Conservation (phyloP, 108 stramenopile genomes). For the Pseudonitzschia multistriata region DNA sequence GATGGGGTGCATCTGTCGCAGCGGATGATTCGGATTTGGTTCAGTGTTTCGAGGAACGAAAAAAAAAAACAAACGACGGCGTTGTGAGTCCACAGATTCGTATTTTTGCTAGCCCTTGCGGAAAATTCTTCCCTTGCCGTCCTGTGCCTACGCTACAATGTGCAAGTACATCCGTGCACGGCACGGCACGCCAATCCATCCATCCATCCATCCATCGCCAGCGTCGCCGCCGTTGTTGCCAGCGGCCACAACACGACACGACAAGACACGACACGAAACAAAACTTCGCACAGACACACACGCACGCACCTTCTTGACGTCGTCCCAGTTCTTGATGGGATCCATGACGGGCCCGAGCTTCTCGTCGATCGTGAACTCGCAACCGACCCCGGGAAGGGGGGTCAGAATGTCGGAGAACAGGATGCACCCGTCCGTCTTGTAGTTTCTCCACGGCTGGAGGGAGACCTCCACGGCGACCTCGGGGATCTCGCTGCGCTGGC, state of each 20-base stretch:
- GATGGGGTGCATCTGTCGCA: constrained; percentile 72
- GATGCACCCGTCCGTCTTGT: constrained; percentile 96
- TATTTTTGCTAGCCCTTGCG: no score
- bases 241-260: no score
- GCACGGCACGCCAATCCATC: no score
- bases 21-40: not conserved
- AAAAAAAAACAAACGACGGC: not conserved
- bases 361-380: constrained; percentile 95
- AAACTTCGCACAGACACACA: not conserved
- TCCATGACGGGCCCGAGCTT: constrained; percentile 79
- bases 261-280: not conserved
- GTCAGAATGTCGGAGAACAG: constrained; percentile 98
- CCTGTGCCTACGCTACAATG: no score
- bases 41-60: not conserved
- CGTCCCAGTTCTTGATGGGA: constrained; percentile 78
- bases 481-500: constrained; percentile 93
- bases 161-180: no score
- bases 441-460: constrained; percentile 94
- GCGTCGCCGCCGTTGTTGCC: no score
- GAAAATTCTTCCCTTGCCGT: no score
- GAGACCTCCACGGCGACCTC: constrained; percentile 98
- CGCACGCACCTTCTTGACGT: constrained; percentile 58
- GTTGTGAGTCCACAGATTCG: no score
- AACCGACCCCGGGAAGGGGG: constrained; percentile 95
- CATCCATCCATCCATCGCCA: no score